Conservation (phyloP, 257 asterid genomes). For the Solanum pimpinellifolium region DNA sequence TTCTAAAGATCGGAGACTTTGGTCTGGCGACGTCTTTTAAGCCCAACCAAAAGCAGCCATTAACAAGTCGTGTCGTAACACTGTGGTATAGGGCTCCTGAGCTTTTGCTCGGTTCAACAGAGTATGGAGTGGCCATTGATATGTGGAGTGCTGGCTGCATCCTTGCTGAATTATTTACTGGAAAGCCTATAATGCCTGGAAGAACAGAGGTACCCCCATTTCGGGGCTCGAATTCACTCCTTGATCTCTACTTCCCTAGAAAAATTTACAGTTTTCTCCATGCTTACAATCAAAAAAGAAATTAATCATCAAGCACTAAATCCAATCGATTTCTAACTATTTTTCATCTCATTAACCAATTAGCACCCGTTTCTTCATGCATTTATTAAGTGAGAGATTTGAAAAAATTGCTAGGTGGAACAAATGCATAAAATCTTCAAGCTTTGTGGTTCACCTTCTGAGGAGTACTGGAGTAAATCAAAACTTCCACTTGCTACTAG, state of each 20-base stretch:
- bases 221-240: background rate
- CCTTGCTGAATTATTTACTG: conserved; percentile 2
- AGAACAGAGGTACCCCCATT: conserved; percentile 5
- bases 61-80: conserved; percentile 10
- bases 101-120: conserved; percentile 11
- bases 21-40: background rate
- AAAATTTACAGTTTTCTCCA: background rate
- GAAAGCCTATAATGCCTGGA: conserved; percentile 8
- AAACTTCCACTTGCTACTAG: conserved; percentile 9
- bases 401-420: conserved; percentile 2
- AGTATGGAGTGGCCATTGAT: conserved; percentile 7
- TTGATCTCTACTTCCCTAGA: background rate
- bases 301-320: background rate
- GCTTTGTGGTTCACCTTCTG: conserved; percentile 17
- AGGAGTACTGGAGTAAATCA: conserved; percentile 11
- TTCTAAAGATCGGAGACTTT: conserved; percentile 5
- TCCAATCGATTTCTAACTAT: background rate
- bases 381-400: background rate
- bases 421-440: conserved; percentile 16
- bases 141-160: conserved; percentile 14
- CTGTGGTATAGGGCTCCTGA: conserved; percentile 14
- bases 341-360: background rate
- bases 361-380: background rate
- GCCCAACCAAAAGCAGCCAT: conserved; percentile 3
- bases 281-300: background rate